Evolutionary conservation across 75 land plant species (phyloP).

Genomic region (Azolla pinnata): DNA sequence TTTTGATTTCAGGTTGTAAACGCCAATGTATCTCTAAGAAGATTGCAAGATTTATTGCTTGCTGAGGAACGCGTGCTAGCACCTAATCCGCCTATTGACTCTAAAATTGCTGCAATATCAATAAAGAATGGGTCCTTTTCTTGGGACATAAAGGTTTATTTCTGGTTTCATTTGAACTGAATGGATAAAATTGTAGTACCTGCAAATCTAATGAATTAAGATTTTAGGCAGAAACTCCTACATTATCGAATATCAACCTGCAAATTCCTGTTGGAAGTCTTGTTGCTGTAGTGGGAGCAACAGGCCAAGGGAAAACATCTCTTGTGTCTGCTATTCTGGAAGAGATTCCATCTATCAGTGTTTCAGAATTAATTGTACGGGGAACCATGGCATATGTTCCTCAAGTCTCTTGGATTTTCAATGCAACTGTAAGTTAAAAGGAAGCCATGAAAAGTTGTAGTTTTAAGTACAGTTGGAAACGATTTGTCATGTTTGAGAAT

Average conservation of each 20-base stretch:
- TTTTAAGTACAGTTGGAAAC: too few species aligned
- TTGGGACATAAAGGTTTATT: constrained; percentile 78
- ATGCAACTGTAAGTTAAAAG: constrained; percentile 73
- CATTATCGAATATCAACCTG: constrained; percentile 73
- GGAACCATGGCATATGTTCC: constrained; percentile 92
- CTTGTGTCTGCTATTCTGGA: constrained; percentile 87
- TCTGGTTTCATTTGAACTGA: too few species aligned
- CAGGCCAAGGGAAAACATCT: constrained; percentile 96
- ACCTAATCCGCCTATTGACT: constrained; percentile 72
- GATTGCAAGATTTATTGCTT: constrained; percentile 64
- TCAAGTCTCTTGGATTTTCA: constrained; percentile 96
- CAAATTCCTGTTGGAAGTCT: constrained; percentile 70
- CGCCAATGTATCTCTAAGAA: constrained; percentile 78
- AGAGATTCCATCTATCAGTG: constrained; percentile 52
- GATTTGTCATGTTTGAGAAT: too few species aligned
- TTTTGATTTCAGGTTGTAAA: constrained; percentile 20
- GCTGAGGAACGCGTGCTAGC: constrained; percentile 61
- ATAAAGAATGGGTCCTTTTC: constrained; percentile 75
- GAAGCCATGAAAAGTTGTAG: too few species aligned
- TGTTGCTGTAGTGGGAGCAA: constrained; percentile 85
- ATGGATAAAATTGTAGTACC: too few species aligned
- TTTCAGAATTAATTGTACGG: constrained; percentile 42
- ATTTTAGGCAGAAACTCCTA: constrained; percentile 55
- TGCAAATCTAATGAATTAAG: too few species aligned
- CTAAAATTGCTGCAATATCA: constrained; percentile 57